These are phyloP conservation scores for Calonectria naviculata DNA, from an alignment of 2,329 filamentous ascomycete genomes.

Conservation along the genomic window DNA sequence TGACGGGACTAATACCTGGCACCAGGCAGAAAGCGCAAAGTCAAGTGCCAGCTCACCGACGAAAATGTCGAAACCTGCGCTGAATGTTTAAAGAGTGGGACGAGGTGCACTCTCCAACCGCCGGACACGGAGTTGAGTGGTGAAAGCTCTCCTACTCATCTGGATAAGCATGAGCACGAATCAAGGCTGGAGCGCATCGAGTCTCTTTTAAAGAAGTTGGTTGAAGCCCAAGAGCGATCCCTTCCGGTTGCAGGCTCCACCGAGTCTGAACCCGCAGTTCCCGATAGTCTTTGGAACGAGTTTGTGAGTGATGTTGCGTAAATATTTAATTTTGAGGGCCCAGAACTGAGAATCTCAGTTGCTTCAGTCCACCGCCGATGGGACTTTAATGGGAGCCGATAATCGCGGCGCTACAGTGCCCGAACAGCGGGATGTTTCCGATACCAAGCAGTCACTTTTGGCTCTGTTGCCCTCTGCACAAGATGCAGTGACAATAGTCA, in stretches of 20 bases:
- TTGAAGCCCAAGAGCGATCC: slow-evolving; percentile 17
- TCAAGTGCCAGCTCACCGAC: slow-evolving; percentile 30
- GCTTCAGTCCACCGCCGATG: neutral
- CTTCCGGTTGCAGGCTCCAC: neutral
- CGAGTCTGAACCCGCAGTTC: neutral
- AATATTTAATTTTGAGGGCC: too few relatives aligned
- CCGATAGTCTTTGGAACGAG: slow-evolving; percentile 19
- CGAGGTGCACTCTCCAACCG: slow-evolving; percentile 17
- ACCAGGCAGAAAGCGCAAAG: slow-evolving; percentile 28
- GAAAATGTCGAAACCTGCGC: slow-evolving; percentile 22
- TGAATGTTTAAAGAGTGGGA: slow-evolving; percentile 23
- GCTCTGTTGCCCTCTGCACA: slow-evolving; percentile 23
- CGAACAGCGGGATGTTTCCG: neutral
- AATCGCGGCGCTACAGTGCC: neutral
- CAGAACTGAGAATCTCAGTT: neutral
- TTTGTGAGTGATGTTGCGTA: slow-evolving; percentile 4
- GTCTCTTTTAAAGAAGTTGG: slow-evolving; percentile 17
- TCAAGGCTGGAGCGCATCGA: slow-evolving; percentile 24
- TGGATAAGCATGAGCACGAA: slow-evolving; percentile 1
- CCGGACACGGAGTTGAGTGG: neutral
- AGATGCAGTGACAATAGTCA: slow-evolving; percentile 25
- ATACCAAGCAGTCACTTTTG: slow-evolving; percentile 23
- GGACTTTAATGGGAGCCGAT: neutral
- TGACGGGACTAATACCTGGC: neutral
- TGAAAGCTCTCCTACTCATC: neutral